A percentile compares a stretch with the other conserved stretches of the same genome.
Conservation (phyloP, 1,284 basidiomycete genomes). For the Irpex lacteus region DNA sequence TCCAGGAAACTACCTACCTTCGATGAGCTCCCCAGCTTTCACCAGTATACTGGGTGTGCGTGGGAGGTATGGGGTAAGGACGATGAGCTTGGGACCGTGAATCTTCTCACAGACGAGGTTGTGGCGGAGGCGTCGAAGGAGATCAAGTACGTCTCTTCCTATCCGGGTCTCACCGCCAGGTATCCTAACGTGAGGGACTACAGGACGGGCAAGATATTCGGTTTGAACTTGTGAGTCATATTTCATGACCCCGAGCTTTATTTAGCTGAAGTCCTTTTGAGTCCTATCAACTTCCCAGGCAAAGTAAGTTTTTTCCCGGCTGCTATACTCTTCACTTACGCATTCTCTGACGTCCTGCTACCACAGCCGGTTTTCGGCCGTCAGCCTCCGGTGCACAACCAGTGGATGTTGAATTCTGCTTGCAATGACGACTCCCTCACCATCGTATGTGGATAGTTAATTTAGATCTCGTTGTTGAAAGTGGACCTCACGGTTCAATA, state of each 20-base stretch:
- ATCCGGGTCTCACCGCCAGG: background rate
- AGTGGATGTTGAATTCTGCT: constrained; percentile 30
- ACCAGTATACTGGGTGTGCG: constrained; percentile 59
- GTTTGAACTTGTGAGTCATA: background rate
- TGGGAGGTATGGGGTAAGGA: constrained; percentile 72
- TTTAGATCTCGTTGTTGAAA: background rate
- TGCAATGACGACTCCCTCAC: constrained; percentile 60
- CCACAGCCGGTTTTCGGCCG: constrained; percentile 61
- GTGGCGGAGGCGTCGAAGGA: constrained; percentile 60
- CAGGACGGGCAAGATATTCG: background rate
- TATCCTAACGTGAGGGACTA: constrained; percentile 2
- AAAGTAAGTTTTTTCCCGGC: constrained; percentile 38
- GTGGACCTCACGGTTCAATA: constrained; percentile 23
- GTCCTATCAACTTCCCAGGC: constrained; percentile 67
- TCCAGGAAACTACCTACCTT: constrained; percentile 45
- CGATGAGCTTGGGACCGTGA: constrained; percentile 71
- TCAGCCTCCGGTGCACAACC: constrained; percentile 41
- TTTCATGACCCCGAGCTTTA: background rate
- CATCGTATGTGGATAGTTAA: constrained; percentile 42
- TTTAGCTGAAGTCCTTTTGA: constrained; percentile 20
- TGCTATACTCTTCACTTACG: background rate
- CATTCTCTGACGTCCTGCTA: background rate
- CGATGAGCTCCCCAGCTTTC: constrained; percentile 59
- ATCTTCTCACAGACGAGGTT: constrained; percentile 63
- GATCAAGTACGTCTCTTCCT: constrained; percentile 45